Evolutionary conservation across 441 rosid species (phyloP).

Genomic region (Populus tomentosa): DNA sequence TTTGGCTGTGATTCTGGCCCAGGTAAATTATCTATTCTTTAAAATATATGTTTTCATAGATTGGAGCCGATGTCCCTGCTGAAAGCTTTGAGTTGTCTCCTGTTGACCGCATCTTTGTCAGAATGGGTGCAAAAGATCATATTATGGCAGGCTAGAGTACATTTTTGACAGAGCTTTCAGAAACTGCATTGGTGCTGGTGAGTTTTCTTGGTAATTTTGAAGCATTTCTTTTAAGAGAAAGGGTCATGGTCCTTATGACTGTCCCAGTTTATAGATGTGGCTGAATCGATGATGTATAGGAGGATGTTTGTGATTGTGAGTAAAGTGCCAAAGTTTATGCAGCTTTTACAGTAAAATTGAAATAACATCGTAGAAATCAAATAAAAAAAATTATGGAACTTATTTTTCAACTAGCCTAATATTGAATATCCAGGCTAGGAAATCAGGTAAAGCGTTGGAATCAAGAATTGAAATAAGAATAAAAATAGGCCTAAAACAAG

Average conservation of each 20-base stretch:
- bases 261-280: not conserved
- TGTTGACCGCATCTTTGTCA: constrained; percentile 83
- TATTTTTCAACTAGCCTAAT: too few relatives aligned
- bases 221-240: not conserved
- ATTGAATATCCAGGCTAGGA: too few relatives aligned
- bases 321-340: not conserved
- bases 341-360: not conserved
- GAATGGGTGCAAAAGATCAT: constrained; percentile 98
- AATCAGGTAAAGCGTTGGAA: too few relatives aligned
- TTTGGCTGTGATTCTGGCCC: constrained; percentile 88
- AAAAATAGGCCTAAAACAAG: not conserved
- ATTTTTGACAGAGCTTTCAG: constrained; percentile 92
- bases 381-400: too few relatives aligned
- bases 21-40: constrained; percentile 42
- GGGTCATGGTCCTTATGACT: constrained; percentile 4
- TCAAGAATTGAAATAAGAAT: too few relatives aligned
- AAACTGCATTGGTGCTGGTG: constrained; percentile 96
- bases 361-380: too few relatives aligned
- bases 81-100: constrained; percentile 82
- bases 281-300: not conserved
- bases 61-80: constrained; percentile 95
- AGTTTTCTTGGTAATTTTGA: constrained; percentile 18
- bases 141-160: constrained; percentile 97
- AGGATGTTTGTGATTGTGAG: not conserved
- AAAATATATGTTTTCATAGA: constrained; percentile 32